Evolutionary conservation across 179 eudicot species (phyloP).

Genomic region (Beta lomatogona): DNA sequence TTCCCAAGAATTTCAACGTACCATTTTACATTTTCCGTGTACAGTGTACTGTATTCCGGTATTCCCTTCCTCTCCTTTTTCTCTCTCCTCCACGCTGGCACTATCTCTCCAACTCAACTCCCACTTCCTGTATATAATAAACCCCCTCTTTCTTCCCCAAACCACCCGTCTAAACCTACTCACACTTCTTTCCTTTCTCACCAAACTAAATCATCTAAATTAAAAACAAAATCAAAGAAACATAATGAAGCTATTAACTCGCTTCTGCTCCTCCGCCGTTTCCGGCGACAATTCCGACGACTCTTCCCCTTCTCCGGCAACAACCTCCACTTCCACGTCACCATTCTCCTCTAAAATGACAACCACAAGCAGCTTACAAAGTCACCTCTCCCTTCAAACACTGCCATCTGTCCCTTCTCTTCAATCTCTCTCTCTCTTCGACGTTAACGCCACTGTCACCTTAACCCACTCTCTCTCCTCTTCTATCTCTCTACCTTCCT

Average conservation of each 20-base stretch:
- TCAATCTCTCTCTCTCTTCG: constrained; percentile 43
- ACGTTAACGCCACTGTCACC: constrained; percentile 31
- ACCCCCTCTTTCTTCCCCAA: background rate
- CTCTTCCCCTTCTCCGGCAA: background rate
- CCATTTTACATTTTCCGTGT: background rate
- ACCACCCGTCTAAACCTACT: background rate
- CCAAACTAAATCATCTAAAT: background rate
- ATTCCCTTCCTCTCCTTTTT: background rate
- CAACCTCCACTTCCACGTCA: background rate
- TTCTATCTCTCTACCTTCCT: constrained; percentile 34
- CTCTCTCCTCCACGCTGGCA: constrained; percentile 19
- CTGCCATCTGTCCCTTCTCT: constrained; percentile 81
- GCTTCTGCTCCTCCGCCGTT: constrained; percentile 14
- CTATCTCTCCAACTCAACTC: background rate
- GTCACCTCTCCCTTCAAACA: constrained; percentile 62
- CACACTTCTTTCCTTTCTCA: background rate
- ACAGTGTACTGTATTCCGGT: background rate
- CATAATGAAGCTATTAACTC: constrained; percentile 22
- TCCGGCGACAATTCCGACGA: constrained; percentile 15
- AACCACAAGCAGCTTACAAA: constrained; percentile 37
- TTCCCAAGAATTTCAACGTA: constrained; percentile 6
- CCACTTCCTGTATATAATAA: constrained; percentile 7
- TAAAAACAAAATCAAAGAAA: background rate
- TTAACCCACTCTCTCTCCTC: constrained; percentile 30
- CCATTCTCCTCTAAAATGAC: background rate